These are phyloP conservation scores for Erysimum cheiranthoides DNA, from an alignment of 345 rosid genomes.

Conservation along the genomic window DNA sequence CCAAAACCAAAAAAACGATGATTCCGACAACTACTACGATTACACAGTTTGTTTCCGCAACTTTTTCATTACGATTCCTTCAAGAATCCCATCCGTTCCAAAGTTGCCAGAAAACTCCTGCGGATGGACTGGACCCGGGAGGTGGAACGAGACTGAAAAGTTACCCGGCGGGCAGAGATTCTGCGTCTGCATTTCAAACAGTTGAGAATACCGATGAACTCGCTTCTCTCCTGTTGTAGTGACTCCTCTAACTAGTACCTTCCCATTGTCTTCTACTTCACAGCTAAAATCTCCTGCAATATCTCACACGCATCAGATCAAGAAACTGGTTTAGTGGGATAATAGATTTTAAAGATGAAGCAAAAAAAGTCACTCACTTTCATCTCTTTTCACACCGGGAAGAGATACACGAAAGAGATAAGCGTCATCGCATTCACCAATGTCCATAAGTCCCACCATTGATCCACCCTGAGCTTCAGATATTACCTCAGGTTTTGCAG, in stretches of 20 bases:
- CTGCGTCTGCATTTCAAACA: slow-evolving; percentile 60
- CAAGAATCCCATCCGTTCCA: slow-evolving; percentile 61
- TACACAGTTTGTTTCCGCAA: slow-evolving; percentile 12
- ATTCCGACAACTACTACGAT: not conserved
- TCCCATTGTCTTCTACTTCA: slow-evolving; percentile 56
- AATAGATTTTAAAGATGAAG: not conserved
- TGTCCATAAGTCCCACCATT: slow-evolving; percentile 56
- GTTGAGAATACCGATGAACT: slow-evolving; percentile 52
- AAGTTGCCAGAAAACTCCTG: slow-evolving; percentile 55
- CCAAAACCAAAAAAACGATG: not conserved
- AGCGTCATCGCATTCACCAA: slow-evolving; percentile 63
- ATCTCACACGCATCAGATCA: not conserved
- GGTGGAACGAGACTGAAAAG: slow-evolving; percentile 59
- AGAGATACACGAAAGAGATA: slow-evolving; percentile 69
- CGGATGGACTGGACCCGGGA: slow-evolving; percentile 68
- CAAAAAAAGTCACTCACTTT: slow-evolving; percentile 49
- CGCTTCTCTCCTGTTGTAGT: slow-evolving; percentile 67
- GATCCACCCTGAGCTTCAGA: slow-evolving; percentile 52
- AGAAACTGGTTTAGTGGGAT: not conserved
- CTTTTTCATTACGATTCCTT: slow-evolving; percentile 61
- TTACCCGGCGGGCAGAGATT: slow-evolving; percentile 66
- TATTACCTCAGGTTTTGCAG: slow-evolving; percentile 43
- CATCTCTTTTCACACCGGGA: slow-evolving; percentile 70
- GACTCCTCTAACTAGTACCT: slow-evolving; percentile 60
- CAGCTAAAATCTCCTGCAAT: slow-evolving; percentile 62